Conservation (phyloP, 768 basidiomycete species). For the Gloeopeniophorella convolvens region DNA sequence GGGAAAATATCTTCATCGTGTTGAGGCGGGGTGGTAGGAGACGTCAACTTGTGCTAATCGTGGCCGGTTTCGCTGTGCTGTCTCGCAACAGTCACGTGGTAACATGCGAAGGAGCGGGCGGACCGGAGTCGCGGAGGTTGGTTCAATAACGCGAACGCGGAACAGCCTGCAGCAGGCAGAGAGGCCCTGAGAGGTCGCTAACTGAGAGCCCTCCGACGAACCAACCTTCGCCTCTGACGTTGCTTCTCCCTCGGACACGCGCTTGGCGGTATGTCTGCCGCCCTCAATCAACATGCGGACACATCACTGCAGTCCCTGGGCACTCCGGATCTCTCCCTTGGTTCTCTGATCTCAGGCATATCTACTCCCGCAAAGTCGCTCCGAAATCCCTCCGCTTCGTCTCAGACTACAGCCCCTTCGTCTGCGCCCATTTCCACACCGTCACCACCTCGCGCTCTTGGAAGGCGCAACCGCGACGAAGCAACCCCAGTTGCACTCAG, state of each 20-base stretch:
- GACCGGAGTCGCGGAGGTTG: too few species aligned
- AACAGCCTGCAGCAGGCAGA: too few species aligned
- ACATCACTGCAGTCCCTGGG: slow-evolving; percentile 15
- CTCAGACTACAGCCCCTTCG: slow-evolving; percentile 21
- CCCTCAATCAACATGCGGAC: slow-evolving; percentile 6
- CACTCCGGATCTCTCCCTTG: slow-evolving; percentile 23
- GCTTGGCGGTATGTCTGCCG: slow-evolving; percentile 17
- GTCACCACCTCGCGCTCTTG: slow-evolving; percentile 17
- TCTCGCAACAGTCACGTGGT: too few species aligned
- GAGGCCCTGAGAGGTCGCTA: too few species aligned
- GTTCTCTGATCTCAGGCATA: slow-evolving; percentile 19
- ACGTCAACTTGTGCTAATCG: neutral
- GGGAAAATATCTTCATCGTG: slow-evolving; percentile 81
- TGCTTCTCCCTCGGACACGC: too few species aligned
- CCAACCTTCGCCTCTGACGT: too few species aligned
- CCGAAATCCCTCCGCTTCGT: slow-evolving; percentile 18
- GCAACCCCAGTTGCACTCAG: slow-evolving; percentile 13
- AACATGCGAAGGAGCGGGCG: too few species aligned
- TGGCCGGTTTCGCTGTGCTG: neutral
- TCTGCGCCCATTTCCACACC: slow-evolving; percentile 22
- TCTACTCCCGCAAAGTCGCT: slow-evolving; percentile 22
- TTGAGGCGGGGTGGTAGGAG: too few species aligned
- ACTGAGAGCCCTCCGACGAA: too few species aligned
- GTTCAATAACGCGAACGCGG: neutral
- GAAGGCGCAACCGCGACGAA: slow-evolving; percentile 16